phyloP scores from a whole-genome alignment of 306 rosid species.

The Glycine soja region DNA sequence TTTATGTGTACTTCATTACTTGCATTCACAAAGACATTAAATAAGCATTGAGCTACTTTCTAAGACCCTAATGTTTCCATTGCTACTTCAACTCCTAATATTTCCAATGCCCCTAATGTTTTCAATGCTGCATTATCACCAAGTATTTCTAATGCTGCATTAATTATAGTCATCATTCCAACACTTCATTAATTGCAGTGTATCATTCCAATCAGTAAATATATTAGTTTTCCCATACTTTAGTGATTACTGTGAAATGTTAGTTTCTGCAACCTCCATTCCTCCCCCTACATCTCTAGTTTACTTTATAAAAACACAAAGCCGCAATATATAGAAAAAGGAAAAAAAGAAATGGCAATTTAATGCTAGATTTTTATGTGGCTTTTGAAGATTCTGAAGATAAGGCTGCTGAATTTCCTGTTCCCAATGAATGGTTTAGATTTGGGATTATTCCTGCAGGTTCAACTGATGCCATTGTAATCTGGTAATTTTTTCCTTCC shows the following conservation, averaged over 20 bases:
- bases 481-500: constrained; percentile 66
- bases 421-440: constrained; percentile 72
- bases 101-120: constrained; percentile 5
- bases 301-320: constrained; percentile 29
- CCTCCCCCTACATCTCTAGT: constrained; percentile 4
- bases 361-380: constrained; percentile 39
- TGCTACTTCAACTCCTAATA: not conserved
- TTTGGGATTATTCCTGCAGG: constrained; percentile 97
- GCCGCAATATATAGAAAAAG: not conserved
- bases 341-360: constrained; percentile 4
- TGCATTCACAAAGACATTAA: no score
- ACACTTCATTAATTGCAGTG: constrained; percentile 14
- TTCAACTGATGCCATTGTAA: constrained; percentile 94
- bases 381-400: constrained; percentile 61
- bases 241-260: constrained; percentile 8
- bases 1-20: constrained; percentile 44
- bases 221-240: constrained; percentile 40
- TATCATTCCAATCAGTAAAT: constrained; percentile 22
- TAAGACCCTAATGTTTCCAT: not conserved
- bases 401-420: constrained; percentile 61
- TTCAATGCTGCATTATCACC: not conserved
- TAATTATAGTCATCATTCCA: constrained; percentile 1
- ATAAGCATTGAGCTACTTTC: no score
- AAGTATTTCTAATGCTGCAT: constrained; percentile 11
- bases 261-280: constrained; percentile 38